phyloP scores from a whole-genome alignment of 257 asterid species.

The Solanum arcanum region DNA sequence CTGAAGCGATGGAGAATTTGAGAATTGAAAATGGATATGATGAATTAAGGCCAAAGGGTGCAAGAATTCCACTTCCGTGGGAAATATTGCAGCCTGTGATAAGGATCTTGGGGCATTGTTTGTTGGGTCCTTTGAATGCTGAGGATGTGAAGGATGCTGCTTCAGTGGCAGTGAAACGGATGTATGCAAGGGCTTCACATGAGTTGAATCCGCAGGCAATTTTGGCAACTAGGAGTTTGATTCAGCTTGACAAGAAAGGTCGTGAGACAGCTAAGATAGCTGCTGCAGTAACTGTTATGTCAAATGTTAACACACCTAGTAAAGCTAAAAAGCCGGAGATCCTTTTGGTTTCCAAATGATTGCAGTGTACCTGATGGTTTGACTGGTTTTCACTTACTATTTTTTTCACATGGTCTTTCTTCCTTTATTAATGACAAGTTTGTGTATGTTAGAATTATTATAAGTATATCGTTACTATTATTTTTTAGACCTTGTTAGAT shows the following conservation, averaged over 20 bases:
- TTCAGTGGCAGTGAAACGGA: conserved; percentile 54
- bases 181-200: conserved; percentile 90
- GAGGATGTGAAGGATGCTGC: conserved; percentile 80
- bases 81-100: conserved; percentile 79
- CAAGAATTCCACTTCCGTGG: conserved; percentile 87
- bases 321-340: conserved; percentile 95
- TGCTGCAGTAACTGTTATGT: conserved; percentile 34
- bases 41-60: conserved; percentile 21
- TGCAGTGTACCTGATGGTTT: neutral
- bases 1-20: conserved; percentile 18
- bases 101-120: conserved; percentile 88
- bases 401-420: neutral
- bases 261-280: conserved; percentile 51
- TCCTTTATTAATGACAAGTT: neutral
- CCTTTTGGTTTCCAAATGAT: conserved; percentile 77
- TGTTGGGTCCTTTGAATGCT: conserved; percentile 68
- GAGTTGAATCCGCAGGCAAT: conserved; percentile 88
- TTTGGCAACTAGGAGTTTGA: conserved; percentile 83
- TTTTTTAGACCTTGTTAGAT: neutral
- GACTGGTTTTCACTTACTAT: neutral
- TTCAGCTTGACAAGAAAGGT: conserved; percentile 67
- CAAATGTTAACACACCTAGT: conserved; percentile 81
- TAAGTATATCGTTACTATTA: neutral
- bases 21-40: conserved; percentile 9
- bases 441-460: neutral